Evolutionary conservation across 176 grass and related monocot genomes (phyloP).

Genomic region (Ananas comosus): DNA sequence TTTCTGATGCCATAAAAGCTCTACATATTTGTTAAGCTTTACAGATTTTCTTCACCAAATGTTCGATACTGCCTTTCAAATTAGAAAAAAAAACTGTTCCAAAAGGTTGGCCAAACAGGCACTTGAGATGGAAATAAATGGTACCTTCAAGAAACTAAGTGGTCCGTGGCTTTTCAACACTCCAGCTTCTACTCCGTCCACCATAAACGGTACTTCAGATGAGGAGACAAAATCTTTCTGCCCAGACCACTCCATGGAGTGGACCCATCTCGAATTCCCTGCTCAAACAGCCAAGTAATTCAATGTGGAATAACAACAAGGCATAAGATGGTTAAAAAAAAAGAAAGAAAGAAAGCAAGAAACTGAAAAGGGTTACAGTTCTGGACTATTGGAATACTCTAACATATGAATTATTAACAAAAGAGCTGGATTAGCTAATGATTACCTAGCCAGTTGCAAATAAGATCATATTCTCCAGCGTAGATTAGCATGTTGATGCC

Average conservation of each 20-base stretch:
- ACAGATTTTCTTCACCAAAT: too few relatives aligned
- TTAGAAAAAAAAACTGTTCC: too few relatives aligned
- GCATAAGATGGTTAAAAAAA: background rate
- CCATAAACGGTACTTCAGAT: slow-evolving; percentile 40
- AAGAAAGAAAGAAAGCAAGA: background rate
- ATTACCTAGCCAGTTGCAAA: slow-evolving; percentile 91
- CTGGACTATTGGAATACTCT: background rate
- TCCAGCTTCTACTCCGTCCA: slow-evolving; percentile 71
- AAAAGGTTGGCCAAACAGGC: too few relatives aligned
- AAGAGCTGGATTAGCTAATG: slow-evolving; percentile 5
- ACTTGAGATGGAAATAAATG: background rate
- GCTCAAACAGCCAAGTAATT: background rate
- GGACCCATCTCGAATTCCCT: slow-evolving; percentile 96
- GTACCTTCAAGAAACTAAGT: slow-evolving; percentile 92
- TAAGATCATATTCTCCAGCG: slow-evolving; percentile 95
- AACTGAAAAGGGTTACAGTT: background rate
- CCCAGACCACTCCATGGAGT: slow-evolving; percentile 87
- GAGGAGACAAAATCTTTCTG: slow-evolving; percentile 60
- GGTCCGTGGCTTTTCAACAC: slow-evolving; percentile 68
- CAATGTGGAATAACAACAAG: too few relatives aligned
- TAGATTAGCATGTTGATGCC: slow-evolving; percentile 71
- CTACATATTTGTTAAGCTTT: too few relatives aligned
- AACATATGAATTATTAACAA: slow-evolving; percentile 1
- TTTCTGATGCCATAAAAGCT: too few relatives aligned
- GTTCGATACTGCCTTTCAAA: too few relatives aligned